These are phyloP conservation scores for Aspergillus sp. DNA, from an alignment of 2,329 filamentous ascomycete species.

Conservation along the genomic window DNA sequence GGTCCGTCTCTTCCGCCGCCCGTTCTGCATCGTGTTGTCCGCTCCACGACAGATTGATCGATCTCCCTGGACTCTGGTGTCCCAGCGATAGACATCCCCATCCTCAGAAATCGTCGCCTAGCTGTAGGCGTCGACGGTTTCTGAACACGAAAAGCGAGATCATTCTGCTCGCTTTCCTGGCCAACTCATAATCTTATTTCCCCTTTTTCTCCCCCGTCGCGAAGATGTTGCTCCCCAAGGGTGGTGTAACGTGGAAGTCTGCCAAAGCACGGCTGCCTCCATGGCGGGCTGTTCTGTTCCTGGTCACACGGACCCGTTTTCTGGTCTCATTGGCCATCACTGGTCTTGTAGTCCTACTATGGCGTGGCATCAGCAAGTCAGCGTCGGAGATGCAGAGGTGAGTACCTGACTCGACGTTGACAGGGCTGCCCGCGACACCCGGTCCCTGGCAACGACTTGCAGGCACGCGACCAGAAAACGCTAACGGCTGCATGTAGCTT, in stretches of 20 bases:
- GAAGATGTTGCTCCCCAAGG: conserved; percentile 86
- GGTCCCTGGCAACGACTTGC: neutral
- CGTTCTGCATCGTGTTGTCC: neutral
- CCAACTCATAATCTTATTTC: neutral
- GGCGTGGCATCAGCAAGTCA: conserved; percentile 78
- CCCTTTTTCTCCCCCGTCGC: conserved; percentile 1
- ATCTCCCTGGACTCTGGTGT: conserved; percentile 7
- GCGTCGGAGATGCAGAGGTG: conserved; percentile 91
- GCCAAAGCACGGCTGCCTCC: conserved; percentile 77
- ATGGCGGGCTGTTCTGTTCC: conserved; percentile 68
- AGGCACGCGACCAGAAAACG: conserved; percentile 16
- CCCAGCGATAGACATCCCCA: conserved; percentile 3
- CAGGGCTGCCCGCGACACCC: neutral
- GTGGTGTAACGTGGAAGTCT: conserved; percentile 89
- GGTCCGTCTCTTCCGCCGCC: conserved; percentile 2
- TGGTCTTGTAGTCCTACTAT: conserved; percentile 76
- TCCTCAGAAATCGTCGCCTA: conserved; percentile 18
- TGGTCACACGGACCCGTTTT: conserved; percentile 76
- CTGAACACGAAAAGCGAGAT: neutral
- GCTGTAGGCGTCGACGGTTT: conserved; percentile 11
- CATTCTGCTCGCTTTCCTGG: neutral
- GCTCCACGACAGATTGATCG: conserved; percentile 10
- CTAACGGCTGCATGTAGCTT: conserved; percentile 61
- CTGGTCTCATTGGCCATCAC: conserved; percentile 71
- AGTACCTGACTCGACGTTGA: conserved; percentile 25